A percentile compares a stretch with the other conserved stretches of the same genome.
phyloP scores from a whole-genome alignment of 352 stramenopile genomes.

The Pythium chondricola region DNA sequence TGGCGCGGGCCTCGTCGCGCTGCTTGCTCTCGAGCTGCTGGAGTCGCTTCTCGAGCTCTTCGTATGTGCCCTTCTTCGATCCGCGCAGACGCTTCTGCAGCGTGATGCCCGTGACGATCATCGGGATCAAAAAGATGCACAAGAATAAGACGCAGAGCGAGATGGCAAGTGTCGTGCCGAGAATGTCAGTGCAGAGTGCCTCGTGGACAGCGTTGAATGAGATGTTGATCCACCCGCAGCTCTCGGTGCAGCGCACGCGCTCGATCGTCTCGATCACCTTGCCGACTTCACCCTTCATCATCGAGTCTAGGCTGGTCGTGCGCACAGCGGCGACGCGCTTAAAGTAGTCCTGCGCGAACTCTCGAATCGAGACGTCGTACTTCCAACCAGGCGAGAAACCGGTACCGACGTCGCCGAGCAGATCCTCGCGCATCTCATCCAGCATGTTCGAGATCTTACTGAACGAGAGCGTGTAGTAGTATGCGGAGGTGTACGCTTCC shows the following conservation, averaged over 20 bases:
- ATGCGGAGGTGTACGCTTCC: slow-evolving; percentile 39
- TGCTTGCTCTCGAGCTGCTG: slow-evolving; percentile 51
- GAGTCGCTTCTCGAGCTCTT: slow-evolving; percentile 62
- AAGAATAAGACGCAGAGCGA: slow-evolving; percentile 75
- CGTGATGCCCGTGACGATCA: slow-evolving; percentile 61
- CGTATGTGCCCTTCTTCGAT: slow-evolving; percentile 72
- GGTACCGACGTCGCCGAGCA: slow-evolving; percentile 60
- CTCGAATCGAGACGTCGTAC: slow-evolving; percentile 51
- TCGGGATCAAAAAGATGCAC: slow-evolving; percentile 64
- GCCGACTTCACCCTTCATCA: slow-evolving; percentile 47
- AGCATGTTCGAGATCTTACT: slow-evolving; percentile 50
- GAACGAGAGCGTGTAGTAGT: slow-evolving; percentile 59
- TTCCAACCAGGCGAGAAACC: slow-evolving; percentile 55
- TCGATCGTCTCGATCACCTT: slow-evolving; percentile 54
- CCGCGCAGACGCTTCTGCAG: slow-evolving; percentile 77
- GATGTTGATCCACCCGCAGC: slow-evolving; percentile 78
- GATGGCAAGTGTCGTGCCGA: slow-evolving; percentile 74
- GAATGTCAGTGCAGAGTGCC: slow-evolving; percentile 60
- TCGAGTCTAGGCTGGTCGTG: slow-evolving; percentile 28
- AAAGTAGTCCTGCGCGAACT: slow-evolving; percentile 60
- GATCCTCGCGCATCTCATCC: slow-evolving; percentile 64
- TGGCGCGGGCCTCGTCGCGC: slow-evolving; percentile 30
- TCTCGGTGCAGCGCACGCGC: slow-evolving; percentile 58
- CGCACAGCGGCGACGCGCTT: slow-evolving; percentile 36
- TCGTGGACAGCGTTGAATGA: slow-evolving; percentile 76